phyloP scores from a whole-genome alignment of 2,329 filamentous ascomycete species.

The Paecilomyces formosus region DNA sequence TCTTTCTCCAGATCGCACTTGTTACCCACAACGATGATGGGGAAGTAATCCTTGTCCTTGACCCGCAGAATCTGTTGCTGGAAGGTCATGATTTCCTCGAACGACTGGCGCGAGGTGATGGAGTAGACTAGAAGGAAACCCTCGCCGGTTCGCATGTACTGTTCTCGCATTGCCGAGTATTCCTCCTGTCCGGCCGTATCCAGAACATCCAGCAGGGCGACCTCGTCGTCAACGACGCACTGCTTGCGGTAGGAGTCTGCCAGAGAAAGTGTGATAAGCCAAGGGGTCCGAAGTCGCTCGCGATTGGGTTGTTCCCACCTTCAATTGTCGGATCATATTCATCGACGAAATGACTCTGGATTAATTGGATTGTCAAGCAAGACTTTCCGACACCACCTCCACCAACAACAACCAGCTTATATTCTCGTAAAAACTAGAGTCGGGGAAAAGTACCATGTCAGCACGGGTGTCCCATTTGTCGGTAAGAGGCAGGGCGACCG shows the following conservation, averaged over 20 bases:
- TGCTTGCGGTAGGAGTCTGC: slow-evolving; percentile 99
- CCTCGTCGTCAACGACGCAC: slow-evolving; percentile 97
- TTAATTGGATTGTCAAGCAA: slow-evolving; percentile 95
- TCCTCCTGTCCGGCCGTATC: slow-evolving; percentile 98
- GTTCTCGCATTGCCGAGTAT: slow-evolving; percentile 98
- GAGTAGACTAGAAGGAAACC: slow-evolving; percentile 97
- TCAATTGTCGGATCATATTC: slow-evolving; percentile 99
- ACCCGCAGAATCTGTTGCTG: slow-evolving; percentile 97
- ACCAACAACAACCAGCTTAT: slow-evolving; percentile 94
- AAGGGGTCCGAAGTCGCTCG: slow-evolving; percentile 34
- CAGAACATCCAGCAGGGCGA: slow-evolving; percentile 92
- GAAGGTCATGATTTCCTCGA: slow-evolving; percentile 97
- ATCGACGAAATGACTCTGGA: slow-evolving; percentile 95
- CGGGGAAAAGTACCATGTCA: slow-evolving; percentile 13
- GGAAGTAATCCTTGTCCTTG: slow-evolving; percentile 99
- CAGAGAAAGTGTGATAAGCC: slow-evolving; percentile 8
- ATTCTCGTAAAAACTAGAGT: slow-evolving; percentile 72
- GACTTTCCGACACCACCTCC: slow-evolving; percentile 99
- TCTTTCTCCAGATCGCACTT: slow-evolving; percentile 97
- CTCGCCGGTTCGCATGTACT: slow-evolving; percentile 99
- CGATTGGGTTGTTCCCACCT: slow-evolving; percentile 45
- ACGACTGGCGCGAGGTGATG: slow-evolving; percentile 93
- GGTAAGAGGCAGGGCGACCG: background rate
- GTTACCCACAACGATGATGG: slow-evolving; percentile 97
- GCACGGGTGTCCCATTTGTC: slow-evolving; percentile 3